Percentiles rank a stretch among this genome's conserved stretches.
Conservation (phyloP, 331 rosid genomes). For the Pyracantha coccinea region DNA sequence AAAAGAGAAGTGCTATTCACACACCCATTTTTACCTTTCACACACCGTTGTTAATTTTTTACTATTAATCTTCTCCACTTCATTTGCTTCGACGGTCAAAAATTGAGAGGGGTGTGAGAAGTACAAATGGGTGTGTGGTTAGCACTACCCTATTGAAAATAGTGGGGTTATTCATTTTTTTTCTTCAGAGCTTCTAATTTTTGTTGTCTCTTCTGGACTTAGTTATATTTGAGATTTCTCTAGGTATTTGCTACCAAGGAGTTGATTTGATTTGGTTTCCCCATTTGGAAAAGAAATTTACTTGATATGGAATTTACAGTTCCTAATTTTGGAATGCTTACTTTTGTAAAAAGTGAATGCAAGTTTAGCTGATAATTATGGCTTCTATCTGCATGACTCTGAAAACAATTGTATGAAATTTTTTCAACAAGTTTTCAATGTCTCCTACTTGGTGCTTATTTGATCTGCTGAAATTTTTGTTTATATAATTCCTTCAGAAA, state of each 20-base stretch:
- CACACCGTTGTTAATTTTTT: no score
- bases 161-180: no score
- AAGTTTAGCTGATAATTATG: neutral
- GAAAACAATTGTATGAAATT: neutral
- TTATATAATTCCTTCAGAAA: constrained; percentile 37
- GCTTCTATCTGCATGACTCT: neutral
- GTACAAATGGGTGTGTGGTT: no score
- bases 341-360: neutral
- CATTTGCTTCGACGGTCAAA: no score
- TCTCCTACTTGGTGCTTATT: neutral
- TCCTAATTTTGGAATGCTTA: neutral
- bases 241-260: neutral
- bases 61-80: no score
- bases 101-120: no score
- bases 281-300: neutral
- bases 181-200: no score
- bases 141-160: no score
- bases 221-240: neutral
- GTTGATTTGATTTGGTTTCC: neutral
- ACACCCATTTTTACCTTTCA: no score
- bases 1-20: no score
- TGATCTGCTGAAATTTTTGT: neutral
- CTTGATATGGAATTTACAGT: neutral
- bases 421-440: neutral
- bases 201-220: neutral